Conservation (phyloP, 495 filamentous ascomycete species). For the Xylaria castorea region DNA sequence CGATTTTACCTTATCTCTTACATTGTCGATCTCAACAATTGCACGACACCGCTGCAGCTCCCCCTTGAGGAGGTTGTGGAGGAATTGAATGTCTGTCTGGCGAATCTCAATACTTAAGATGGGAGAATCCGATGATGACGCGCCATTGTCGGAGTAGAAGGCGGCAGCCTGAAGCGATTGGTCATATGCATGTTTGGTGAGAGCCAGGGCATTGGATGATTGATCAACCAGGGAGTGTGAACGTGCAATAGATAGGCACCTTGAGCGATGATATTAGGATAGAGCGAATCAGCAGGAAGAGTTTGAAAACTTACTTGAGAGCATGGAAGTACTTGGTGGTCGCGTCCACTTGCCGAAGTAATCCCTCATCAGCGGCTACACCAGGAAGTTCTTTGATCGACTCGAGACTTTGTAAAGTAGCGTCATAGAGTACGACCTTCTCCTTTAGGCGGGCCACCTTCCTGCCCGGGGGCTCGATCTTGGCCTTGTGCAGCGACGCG, state of each 20-base stretch:
- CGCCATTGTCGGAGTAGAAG: constrained; percentile 35
- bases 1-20: constrained; percentile 50
- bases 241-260: constrained; percentile 83
- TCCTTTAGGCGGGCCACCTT: constrained; percentile 85
- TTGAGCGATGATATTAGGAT: constrained; percentile 39
- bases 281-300: neutral
- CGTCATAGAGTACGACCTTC: constrained; percentile 90
- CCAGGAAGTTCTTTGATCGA: constrained; percentile 89
- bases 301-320: constrained; percentile 66
- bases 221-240: constrained; percentile 79
- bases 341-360: constrained; percentile 76
- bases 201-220: constrained; percentile 81
- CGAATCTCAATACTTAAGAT: constrained; percentile 65
- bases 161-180: constrained; percentile 54
- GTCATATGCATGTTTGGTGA: constrained; percentile 72
- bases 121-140: constrained; percentile 40
- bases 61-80: constrained; percentile 66
- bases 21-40: constrained; percentile 77
- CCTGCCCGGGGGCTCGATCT: constrained; percentile 65
- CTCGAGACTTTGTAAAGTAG: constrained; percentile 85
- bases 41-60: constrained; percentile 80
- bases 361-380: constrained; percentile 81
- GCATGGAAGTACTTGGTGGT: constrained; percentile 87
- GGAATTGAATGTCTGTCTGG: constrained; percentile 57
- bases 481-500: constrained; percentile 52